These are phyloP conservation scores for Blastocystis sp. DNA, from an alignment of 352 stramenopile species.

Conservation along the genomic window DNA sequence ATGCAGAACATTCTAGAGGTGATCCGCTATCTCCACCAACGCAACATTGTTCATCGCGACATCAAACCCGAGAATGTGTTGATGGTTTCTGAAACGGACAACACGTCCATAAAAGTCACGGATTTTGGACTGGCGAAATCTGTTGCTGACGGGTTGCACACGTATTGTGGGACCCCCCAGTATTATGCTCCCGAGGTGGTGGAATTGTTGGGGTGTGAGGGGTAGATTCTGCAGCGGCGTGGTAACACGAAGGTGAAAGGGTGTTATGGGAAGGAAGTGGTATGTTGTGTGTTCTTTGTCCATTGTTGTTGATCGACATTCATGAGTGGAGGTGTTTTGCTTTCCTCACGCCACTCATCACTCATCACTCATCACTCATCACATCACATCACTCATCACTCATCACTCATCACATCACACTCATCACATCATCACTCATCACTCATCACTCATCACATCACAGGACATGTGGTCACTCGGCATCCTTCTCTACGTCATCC, in stretches of 20 bases:
- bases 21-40: slow-evolving; percentile 80
- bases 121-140: slow-evolving; percentile 80
- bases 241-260: background rate
- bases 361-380: no score
- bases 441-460: background rate
- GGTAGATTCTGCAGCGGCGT: background rate
- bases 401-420: background rate
- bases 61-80: slow-evolving; percentile 84
- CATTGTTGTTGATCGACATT: background rate
- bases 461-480: slow-evolving; percentile 88
- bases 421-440: no score
- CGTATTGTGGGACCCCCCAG: slow-evolving; percentile 59
- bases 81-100: slow-evolving; percentile 77
- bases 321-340: background rate
- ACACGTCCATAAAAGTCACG: slow-evolving; percentile 80
- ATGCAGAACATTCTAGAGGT: slow-evolving; percentile 75
- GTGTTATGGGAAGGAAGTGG: slow-evolving; percentile 19
- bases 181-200: slow-evolving; percentile 60
- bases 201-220: background rate
- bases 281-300: background rate
- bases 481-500: slow-evolving; percentile 88
- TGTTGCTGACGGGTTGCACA: slow-evolving; percentile 38
- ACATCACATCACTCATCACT: no score
- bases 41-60: slow-evolving; percentile 84
- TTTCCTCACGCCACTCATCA: background rate